Base-by-base conservation (phyloP, 805 yeast genomes). In the Metschnikowia continentalis region DNA sequence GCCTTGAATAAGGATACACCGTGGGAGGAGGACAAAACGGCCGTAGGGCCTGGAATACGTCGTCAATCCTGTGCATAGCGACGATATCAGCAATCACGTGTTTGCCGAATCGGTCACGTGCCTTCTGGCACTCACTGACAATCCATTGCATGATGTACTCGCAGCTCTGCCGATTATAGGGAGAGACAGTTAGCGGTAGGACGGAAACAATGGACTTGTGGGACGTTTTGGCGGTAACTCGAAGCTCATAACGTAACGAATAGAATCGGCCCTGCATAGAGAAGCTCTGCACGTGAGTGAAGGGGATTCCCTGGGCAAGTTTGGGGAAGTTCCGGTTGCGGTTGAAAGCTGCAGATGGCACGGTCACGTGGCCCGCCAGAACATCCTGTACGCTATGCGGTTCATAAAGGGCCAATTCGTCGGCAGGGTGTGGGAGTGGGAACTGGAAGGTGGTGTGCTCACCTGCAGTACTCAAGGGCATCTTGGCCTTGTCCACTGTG, bases 111-210 rank as follows among this genome's bases (percentile, higher is more conserved):
- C 45, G 51, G 20, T 54, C 56, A 8, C 62, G 61, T 1, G 86
- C 80, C 22, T 68, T 51, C 36, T 76, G 79, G 48, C 80, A 78
- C 61, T 83, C 85, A 45, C 74, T 70, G 51, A 73, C 55, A 15
- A 83, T 80, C 77, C 85, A 75, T 52, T 71, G 73, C 49, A 82
- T 70, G 11, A 83, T 61, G 50, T 80, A 75, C 33, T 71, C 75
- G 39, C 83, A 69, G 56, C 78, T 73, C 2, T 63, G 56, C 35
- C 77, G 63, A 56, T 80, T 76, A 68, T 76, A 81, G 1, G 84
- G 83, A 26, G 83, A 70, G 0, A 84, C 71, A 0, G 78, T 78
- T 4, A 84, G 65, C 1, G 85, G 86, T 20, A 81, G 72, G 14
- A 68, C 62, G 10, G 79, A 61, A 41, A 74, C 78, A 37, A 82